Evolutionary conservation across 345 rosid species (phyloP).

Genomic region (Moringa oleifera): DNA sequence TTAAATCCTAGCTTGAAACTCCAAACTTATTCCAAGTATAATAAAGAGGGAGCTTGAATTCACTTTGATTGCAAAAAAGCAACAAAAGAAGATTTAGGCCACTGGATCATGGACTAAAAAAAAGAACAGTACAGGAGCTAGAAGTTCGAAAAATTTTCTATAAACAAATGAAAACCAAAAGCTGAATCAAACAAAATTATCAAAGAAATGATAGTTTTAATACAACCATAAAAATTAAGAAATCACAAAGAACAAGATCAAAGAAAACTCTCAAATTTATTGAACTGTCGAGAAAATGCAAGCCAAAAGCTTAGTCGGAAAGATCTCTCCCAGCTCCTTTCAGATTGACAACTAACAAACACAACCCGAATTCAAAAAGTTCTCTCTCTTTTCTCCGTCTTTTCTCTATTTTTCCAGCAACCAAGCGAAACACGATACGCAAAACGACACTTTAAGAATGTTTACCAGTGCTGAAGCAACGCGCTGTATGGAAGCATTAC

Average conservation of each 20-base stretch:
- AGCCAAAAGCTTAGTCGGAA: background rate
- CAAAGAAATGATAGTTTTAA: too few relatives aligned
- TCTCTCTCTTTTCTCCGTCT: too few relatives aligned
- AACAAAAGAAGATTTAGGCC: too few relatives aligned
- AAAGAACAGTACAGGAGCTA: too few relatives aligned
- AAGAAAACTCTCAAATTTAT: background rate
- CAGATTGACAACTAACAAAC: background rate
- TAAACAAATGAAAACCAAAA: background rate
- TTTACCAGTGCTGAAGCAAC: background rate
- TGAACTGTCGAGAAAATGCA: background rate
- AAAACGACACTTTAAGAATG: too few relatives aligned
- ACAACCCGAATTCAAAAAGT: background rate
- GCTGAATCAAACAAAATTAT: background rate
- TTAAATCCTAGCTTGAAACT: background rate
- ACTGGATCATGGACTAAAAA: too few relatives aligned
- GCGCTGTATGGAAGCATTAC: background rate
- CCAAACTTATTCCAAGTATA: background rate
- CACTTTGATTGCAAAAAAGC: too few relatives aligned
- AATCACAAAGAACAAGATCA: too few relatives aligned
- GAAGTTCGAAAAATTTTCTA: too few relatives aligned
- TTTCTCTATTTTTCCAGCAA: constrained; percentile 2
- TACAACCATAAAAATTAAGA: too few relatives aligned
- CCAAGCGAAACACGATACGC: background rate
- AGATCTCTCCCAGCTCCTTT: background rate
- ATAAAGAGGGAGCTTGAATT: too few relatives aligned